Evolutionary conservation across 345 rosid genomes (phyloP).

Genomic region (Citrus inodora): DNA sequence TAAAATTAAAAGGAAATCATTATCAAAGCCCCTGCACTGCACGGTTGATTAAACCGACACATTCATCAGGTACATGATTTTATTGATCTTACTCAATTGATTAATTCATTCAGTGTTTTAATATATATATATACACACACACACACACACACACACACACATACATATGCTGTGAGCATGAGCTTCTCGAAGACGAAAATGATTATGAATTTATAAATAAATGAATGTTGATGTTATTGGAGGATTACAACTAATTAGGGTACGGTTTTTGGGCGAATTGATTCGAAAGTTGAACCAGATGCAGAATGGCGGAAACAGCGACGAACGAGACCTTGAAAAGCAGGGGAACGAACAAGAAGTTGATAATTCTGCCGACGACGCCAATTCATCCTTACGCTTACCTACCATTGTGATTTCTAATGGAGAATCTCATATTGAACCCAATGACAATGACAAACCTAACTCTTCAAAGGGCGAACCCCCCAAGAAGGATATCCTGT

Average conservation of each 20-base stretch:
- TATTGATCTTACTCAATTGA: neutral
- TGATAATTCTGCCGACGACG: constrained; percentile 13
- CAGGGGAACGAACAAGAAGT: constrained; percentile 33
- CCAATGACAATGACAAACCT: constrained; percentile 12
- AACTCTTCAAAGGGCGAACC: constrained; percentile 27
- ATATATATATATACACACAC: rapidly evolving
- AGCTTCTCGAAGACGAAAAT: too few species aligned
- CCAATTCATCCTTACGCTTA: constrained; percentile 8
- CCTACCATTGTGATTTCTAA: constrained; percentile 45
- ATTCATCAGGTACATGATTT: neutral
- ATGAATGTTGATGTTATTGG: too few species aligned
- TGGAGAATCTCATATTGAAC: constrained; percentile 37
- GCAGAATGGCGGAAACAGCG: constrained; percentile 34
- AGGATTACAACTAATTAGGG: too few species aligned
- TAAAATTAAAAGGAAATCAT: too few species aligned
- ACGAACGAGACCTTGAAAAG: constrained; percentile 44
- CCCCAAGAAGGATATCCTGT: constrained; percentile 44
- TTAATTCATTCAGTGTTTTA: too few species aligned
- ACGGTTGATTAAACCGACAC: neutral
- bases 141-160: too few species aligned
- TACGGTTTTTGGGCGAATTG: neutral
- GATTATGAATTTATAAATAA: too few species aligned
- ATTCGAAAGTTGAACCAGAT: constrained; percentile 24
- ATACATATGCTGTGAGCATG: too few species aligned
- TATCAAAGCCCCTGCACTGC: neutral